Base-by-base conservation (phyloP, 768 basidiomycete species). In the Leccinum subgranulosum region DNA sequence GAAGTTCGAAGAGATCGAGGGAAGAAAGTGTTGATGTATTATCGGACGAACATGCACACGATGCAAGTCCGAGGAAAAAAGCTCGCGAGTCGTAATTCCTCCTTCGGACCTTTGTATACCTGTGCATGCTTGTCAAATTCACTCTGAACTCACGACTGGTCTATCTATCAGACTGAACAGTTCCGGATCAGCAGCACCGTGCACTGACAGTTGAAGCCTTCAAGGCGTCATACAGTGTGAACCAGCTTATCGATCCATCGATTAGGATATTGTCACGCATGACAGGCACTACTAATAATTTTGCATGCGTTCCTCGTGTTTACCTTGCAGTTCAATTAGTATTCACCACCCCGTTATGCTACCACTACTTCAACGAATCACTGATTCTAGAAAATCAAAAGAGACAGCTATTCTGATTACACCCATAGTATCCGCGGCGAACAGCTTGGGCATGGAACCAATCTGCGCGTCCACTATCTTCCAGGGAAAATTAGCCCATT, bases 281-380 rank as follows among this genome's bases (percentile, higher is more conserved):
- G 51, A 48, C 29, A 55, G 33, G 34, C 41, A 59, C 34, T 31
- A 27, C 29, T 31, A 31, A 11, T 31, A 31, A 12, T 49, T 6
- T 29, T 49, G 10, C 14, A 25, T 94, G 71, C 90, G 87, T 70
- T 93, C 89, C 41, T 14, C 94, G 79, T 78, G 59, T 91, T 81
- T 17, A 92, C 78, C 34, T 25, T 23, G 46, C 46, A 85, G 67
- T n/a, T 90, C 86, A 17, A 39, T 39, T 39, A 15, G 17, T 9
- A 41, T 41, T 19, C 41, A 41, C 41, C n/a, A n/a, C 36, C 36
- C 36, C 36, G 36, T 39, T 39, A n/a, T 9, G 36, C 36, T 17
- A 39, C 36, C 90, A 50, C 88, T 87, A 53, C 25, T 8, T 25
- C 15, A 23, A 47, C 25, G 8, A 15, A 47, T 25, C 46, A 31